A percentile compares a stretch with the other conserved stretches of the same genome.
These are phyloP conservation scores for Hypoxylon rickii DNA, from an alignment of 495 filamentous ascomycete genomes.

Conservation along the genomic window DNA sequence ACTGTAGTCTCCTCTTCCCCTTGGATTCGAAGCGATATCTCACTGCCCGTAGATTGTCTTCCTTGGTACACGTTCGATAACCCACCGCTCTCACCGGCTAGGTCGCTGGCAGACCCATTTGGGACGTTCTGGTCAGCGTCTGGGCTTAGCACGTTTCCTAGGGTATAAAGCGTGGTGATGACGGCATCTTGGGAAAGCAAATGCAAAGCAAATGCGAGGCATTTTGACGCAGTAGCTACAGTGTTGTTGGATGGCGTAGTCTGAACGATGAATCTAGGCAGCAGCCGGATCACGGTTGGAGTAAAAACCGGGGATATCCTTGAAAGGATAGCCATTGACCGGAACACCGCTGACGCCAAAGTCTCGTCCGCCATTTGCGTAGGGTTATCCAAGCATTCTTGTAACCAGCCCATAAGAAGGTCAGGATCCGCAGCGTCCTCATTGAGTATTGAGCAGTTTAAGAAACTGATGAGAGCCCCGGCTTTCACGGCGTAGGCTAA, in stretches of 20 bases:
- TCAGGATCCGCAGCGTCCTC: conserved; percentile 81
- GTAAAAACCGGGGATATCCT: conserved; percentile 72
- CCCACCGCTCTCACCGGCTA: conserved; percentile 37
- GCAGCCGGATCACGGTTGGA: conserved; percentile 74
- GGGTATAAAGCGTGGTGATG: conserved; percentile 90
- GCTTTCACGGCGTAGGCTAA: conserved; percentile 86
- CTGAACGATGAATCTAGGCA: conserved; percentile 85
- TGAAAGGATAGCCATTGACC: conserved; percentile 79
- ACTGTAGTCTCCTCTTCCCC: conserved; percentile 74
- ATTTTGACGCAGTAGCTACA: conserved; percentile 75
- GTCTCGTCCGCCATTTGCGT: conserved; percentile 78
- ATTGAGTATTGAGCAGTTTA: conserved; percentile 80
- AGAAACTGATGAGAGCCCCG: conserved; percentile 76
- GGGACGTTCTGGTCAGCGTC: conserved; percentile 50
- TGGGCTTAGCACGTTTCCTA: conserved; percentile 89
- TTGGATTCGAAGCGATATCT: conserved; percentile 71
- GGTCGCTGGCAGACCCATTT: conserved; percentile 45
- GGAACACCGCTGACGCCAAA: conserved; percentile 75
- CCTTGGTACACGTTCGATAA: conserved; percentile 52
- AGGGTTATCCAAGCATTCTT: conserved; percentile 73
- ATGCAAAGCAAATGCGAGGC: conserved; percentile 76
- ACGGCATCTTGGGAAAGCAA: conserved; percentile 87
- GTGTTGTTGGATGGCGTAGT: conserved; percentile 66
- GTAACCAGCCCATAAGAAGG: conserved; percentile 83
- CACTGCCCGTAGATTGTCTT: conserved; percentile 70